Evolutionary conservation across 1,284 basidiomycete species (phyloP).

Genomic region (Ganoderma sinense): DNA sequence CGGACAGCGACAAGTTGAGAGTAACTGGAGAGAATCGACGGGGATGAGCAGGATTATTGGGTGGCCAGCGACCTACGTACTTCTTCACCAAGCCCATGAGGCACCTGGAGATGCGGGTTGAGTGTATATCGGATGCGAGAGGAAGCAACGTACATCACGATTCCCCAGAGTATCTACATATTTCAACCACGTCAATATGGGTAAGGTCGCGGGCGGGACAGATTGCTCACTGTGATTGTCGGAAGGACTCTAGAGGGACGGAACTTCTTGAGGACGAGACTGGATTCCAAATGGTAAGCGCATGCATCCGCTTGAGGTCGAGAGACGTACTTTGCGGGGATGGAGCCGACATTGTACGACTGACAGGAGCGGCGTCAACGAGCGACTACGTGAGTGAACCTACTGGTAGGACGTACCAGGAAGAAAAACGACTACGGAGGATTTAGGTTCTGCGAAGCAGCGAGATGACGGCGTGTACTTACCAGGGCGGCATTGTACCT

Average conservation of each 20-base stretch:
- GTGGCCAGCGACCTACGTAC: constrained; percentile 39
- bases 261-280: constrained; percentile 42
- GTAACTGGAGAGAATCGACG: constrained; percentile 48
- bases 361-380: constrained; percentile 27
- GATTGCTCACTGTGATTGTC: constrained; percentile 34
- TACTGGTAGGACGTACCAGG: constrained; percentile 50
- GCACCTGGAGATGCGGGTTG: constrained; percentile 47
- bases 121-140: constrained; percentile 40
- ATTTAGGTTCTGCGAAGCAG: background rate
- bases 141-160: constrained; percentile 38
- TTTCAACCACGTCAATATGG: too few relatives aligned
- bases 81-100: constrained; percentile 72
- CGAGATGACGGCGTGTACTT: constrained; percentile 22
- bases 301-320: background rate
- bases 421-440: constrained; percentile 67
- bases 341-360: constrained; percentile 69
- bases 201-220: background rate
- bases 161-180: constrained; percentile 34
- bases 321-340: constrained; percentile 59
- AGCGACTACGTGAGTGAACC: background rate
- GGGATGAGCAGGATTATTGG: background rate
- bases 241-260: constrained; percentile 42
- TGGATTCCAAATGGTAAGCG: constrained; percentile 1
- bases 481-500: constrained; percentile 72
- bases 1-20: constrained; percentile 66